Base-by-base conservation (phyloP, 306 rosid species). In the Acacia crassicarpa region DNA sequence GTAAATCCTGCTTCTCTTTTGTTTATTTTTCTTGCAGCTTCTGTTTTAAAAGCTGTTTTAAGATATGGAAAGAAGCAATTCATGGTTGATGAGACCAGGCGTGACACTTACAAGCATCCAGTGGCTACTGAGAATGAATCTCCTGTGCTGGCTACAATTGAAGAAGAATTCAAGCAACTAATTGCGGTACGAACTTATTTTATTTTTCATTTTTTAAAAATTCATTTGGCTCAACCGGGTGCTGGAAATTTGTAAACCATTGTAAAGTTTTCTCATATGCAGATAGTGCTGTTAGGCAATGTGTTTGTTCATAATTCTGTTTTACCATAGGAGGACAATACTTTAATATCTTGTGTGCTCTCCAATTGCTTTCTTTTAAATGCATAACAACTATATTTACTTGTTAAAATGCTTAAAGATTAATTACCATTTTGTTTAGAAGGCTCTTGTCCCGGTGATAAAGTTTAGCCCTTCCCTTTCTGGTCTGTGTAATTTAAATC, bases 41-140 rank as follows among this genome's bases (percentile, higher is more conserved):
- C 99, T 38, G 97, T 95, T 79, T 46, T 93, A 85, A 93, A 88
- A 88, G 90, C 92, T 70, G 98, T 88, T 46, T 45, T 86, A 71
- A 88, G 91, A 83, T 90, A 88, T 66, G 98, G 99, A 69, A 95
- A 89, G 84, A 95, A 93, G 80, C 97, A 93, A 70, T 83, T 84
- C 81, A 56, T 53, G 2, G 89, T 92, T 75, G 95, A 95, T 78
- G 99, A 95, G 90, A 91, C 96, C 59, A 91, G 92, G 85, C 99
- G 99, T 8, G 90, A 93, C 72, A 91, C 92, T 25, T 95, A 92
- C 82, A 81, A 74, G 59, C 82, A 84, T 44, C 78, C 89, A 35
- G 43, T 72, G 81, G 53, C 88, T 72, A 69, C 79, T 49, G 89
- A 86, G 45, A 78, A 87, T 73, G 90, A 78, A 71, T 84, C 86